Evolutionary conservation across 148 eudicot species (phyloP).

Genomic region (Vaccinium macrocarpon): DNA sequence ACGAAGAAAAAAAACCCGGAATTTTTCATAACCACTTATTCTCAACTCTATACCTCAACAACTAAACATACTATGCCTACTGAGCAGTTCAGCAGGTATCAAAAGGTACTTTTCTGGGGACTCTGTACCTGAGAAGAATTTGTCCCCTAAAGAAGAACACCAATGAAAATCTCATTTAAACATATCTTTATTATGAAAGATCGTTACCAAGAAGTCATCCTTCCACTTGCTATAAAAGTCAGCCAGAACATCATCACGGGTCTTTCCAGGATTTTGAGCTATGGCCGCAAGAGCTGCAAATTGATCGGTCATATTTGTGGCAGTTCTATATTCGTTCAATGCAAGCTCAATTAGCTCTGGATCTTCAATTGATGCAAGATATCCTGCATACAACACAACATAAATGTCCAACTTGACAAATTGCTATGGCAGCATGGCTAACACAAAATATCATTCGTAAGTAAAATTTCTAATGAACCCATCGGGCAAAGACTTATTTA

Average conservation of each 20-base stretch:
- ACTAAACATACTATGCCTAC: neutral
- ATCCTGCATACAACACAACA: slow-evolving; percentile 48
- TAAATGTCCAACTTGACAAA: neutral
- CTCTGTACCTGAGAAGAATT: neutral
- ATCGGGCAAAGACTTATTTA: neutral
- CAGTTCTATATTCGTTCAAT: slow-evolving; percentile 71
- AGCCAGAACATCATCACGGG: slow-evolving; percentile 70
- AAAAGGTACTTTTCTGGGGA: neutral
- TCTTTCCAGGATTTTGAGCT: slow-evolving; percentile 74
- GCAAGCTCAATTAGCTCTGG: slow-evolving; percentile 65
- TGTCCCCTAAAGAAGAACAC: neutral
- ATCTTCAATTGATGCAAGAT: slow-evolving; percentile 71
- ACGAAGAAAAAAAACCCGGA: neutral
- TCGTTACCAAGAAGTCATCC: slow-evolving; percentile 71
- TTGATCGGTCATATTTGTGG: slow-evolving; percentile 95
- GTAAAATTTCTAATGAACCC: neutral
- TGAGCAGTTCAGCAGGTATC: neutral
- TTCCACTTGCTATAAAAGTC: slow-evolving; percentile 95
- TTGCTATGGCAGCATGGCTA: neutral
- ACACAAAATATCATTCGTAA: neutral
- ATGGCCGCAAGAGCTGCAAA: slow-evolving; percentile 83
- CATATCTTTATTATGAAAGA: neutral
- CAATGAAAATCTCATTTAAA: neutral
- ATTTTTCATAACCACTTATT: neutral
- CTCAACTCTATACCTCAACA: neutral